phyloP scores from a whole-genome alignment of 148 eudicot species.

The Rhododendron williamsianum region DNA sequence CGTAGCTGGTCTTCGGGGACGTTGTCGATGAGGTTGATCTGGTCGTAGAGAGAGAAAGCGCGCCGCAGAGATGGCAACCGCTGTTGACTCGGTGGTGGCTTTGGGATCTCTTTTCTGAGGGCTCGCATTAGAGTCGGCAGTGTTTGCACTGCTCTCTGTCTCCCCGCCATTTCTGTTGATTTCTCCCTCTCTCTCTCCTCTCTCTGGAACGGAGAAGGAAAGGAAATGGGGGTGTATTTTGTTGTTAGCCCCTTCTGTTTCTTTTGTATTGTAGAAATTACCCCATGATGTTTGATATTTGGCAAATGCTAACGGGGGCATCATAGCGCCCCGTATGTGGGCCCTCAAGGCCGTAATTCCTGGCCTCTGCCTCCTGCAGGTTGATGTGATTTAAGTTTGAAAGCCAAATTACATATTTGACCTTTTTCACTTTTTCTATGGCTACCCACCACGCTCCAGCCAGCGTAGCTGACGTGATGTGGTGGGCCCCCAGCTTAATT shows the following conservation, averaged over 20 bases:
- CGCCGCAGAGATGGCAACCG: constrained; percentile 80
- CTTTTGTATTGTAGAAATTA: background rate
- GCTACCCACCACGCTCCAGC: no score
- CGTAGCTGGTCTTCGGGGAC: constrained; percentile 91
- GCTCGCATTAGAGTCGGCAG: constrained; percentile 62
- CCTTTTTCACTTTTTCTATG: no score
- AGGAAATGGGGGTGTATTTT: background rate
- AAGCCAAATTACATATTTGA: no score
- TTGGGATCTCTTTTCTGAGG: constrained; percentile 33
- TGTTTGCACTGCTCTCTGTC: constrained; percentile 54
- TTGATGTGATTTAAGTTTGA: no score
- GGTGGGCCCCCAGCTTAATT: no score
- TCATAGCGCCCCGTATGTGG: no score
- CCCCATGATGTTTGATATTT: background rate
- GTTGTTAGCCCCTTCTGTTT: background rate
- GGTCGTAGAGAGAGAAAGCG: constrained; percentile 91
- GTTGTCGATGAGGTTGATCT: constrained; percentile 83
- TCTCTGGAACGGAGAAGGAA: background rate
- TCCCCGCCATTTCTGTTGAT: constrained; percentile 44
- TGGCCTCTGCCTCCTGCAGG: no score
- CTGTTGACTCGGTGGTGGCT: constrained; percentile 26
- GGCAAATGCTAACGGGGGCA: no score
- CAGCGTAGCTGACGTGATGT: no score
- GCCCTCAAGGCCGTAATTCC: no score
- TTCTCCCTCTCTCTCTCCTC: background rate